Evolutionary conservation across 2,329 filamentous ascomycete genomes (phyloP), one percentile per base, ranked within the genome.

Genomic region (Fusarium tricinctum): DNA sequence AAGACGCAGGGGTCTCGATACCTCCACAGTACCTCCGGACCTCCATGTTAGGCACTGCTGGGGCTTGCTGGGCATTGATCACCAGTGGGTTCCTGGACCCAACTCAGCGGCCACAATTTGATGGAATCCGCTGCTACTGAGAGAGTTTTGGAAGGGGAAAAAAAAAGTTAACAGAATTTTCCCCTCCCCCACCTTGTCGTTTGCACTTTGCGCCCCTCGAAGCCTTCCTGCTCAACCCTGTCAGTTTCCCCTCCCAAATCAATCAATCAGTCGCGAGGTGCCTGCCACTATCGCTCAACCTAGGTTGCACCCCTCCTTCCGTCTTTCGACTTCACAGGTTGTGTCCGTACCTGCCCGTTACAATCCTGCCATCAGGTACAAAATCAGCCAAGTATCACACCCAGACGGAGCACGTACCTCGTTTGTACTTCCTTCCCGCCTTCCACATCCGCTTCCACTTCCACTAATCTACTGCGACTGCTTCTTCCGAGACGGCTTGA

Each of bases 41-140:
- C 28, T 35, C 33, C 33, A 63, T 54, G 60, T 71, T 69, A 69
- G 70, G 70, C 68, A 67, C 54, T 67, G 58, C 50, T 65, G 55
- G 57, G 56, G 67, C 58, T 60, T 64, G 70, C 50, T 65, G 49
- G 69, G 70, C 71, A 72, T 72, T 73, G 71, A 63, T 70, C 71
- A 69, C 67, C 38, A 43, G 59, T 51, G 58, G 71, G 57, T 55
- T 55, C 20, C 59, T 59, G 56, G 53, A 59, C 70, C 66, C 70
- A 39, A 58, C 53, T 62, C 63, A 50, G 68, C 47, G 42, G 54
- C 66, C 63, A 63, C 38, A 39, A 47, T 35, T 61, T 55, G 65
- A 45, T 65, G 52, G 60, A 30, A 30, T 30, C 28, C 28, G 28
- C 28, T 30, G 28, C 28, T 58, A 56, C 56, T 52, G 63, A 70